Base-by-base conservation (phyloP, 768 basidiomycete species). In the Candolleomyces eurysporus region DNA sequence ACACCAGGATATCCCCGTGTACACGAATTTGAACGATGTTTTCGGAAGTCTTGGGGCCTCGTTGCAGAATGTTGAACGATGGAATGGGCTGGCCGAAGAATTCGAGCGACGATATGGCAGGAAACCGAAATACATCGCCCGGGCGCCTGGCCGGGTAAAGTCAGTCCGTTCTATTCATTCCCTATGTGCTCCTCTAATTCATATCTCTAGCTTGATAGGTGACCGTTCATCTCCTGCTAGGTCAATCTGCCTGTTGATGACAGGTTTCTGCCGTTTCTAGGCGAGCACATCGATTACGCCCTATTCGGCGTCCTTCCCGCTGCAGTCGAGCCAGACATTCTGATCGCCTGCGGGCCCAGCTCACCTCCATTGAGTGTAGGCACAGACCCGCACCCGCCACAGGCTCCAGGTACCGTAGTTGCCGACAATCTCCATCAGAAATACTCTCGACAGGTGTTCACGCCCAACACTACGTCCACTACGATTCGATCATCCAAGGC, bases 61-160 rank as follows among this genome's bases (percentile, higher is more conserved):
- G 2, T 65, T 88, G 54, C 78, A 80, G 46, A 84, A 90, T 66
- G 81, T 80, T 60, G 73, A 74, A 51, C 79, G 87, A 48, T 92
- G 88, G 87, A 78, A 85, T 64, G 73, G 79, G 31, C 82, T 92
- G 42, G 79, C 80, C 1, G 75, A 79, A 26, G 81, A 89, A 66
- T 93, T 90, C 70, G 76, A 81, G 66, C 74, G 69, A 58, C 79
- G 84, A 60, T 92, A 90, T 65, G 88, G 88, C 5, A 78, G 79
- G 63, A 84, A 82, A 57, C 90, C 91, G 13, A 76, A 82, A 5
- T 87, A 87, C 64, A 90, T 93, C 66, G 83, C 84, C 7, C 78
- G 91, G 67, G 91, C 92, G 5, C 92, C 91, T 1, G 92, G 92
- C 7, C 82, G 91, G 63, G 86, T 94, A 52, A 93, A 94, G 90